Evolutionary conservation across 1,284 basidiomycete species (phyloP), one percentile per base, ranked within the genome.

Genomic region (Ganoderma boninense): DNA sequence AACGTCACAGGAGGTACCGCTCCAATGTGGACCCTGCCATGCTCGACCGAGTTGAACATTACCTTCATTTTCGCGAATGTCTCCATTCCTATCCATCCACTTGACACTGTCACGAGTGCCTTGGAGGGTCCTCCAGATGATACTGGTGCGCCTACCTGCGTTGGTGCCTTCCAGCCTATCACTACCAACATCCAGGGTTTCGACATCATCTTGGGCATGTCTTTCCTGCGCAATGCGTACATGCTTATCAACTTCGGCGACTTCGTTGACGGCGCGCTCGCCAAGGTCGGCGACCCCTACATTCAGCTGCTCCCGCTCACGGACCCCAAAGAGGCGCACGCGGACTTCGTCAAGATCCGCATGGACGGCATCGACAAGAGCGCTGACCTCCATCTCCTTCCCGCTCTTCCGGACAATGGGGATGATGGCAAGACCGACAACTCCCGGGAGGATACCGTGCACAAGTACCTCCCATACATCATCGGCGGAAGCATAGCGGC

Each of bases 191-290:
- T 66, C 68, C 32, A 69, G 70, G 23, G 86, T 85, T 93, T 90
- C 70, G 92, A 95, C 75, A 88, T 92, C 84, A 92, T 95, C 75
- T 84, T 94, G 69, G 92, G 92, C 69, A 94, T 94, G 93, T 87
- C 86, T 68, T 94, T 94, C 82, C 72, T 94, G 67, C 90, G 92
- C 16, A 94, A 93, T 76, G 83, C 85, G 18, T 92, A 91, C 77
- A 81, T 86, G 38, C 80, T 90, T 20, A 84, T 92, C 78, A 83
- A 91, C 78, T 90, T 87, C 74, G 90, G 90, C 26, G 85, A 90
- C 78, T 87, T 88, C 72, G 77, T 90, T 62, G 76, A 84, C 44
- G 86, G 82, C 38, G 72, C 81, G 43, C 69, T 72, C 61, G 67
- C 59, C 23, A 79, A 80, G 69, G 78, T 75, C 56, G 80, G 79